Conservation (phyloP, 192 early-diverging fungal species). For the Coemansia javaensis region DNA sequence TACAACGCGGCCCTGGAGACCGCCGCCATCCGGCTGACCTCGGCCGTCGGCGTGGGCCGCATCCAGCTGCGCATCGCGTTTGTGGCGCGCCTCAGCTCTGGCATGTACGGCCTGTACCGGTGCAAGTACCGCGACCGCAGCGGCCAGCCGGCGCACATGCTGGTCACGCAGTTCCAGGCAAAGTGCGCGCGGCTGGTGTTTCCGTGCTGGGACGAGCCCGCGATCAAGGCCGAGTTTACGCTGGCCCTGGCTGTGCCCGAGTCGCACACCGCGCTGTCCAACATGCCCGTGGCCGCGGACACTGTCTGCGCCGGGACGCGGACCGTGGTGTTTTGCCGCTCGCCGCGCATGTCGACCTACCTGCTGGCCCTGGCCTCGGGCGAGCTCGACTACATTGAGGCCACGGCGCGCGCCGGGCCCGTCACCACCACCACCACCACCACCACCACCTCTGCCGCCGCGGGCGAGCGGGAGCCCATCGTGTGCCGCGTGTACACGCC, state of each 20-base stretch:
- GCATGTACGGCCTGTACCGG: slow-evolving; percentile 82
- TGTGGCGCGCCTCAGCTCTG: slow-evolving; percentile 61
- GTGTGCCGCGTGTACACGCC: slow-evolving; percentile 64
- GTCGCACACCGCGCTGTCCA: slow-evolving; percentile 63
- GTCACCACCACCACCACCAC: too few relatives aligned
- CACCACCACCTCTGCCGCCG: too few relatives aligned
- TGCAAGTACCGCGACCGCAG: slow-evolving; percentile 56
- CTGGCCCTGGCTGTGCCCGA: slow-evolving; percentile 58
- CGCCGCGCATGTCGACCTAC: slow-evolving; percentile 82
- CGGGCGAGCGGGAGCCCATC: slow-evolving; percentile 54
- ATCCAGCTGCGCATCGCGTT: slow-evolving; percentile 55
- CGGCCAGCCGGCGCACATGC: slow-evolving; percentile 55
- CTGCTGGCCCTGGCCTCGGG: slow-evolving; percentile 71
- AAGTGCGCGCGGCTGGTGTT: slow-evolving; percentile 64
- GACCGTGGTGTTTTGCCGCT: slow-evolving; percentile 63
- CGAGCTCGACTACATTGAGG: slow-evolving; percentile 76
- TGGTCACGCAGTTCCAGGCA: slow-evolving; percentile 76
- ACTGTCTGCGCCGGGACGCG: slow-evolving; percentile 9
- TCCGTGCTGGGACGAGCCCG: slow-evolving; percentile 93
- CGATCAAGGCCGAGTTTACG: slow-evolving; percentile 69
- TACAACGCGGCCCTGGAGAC: slow-evolving; percentile 37
- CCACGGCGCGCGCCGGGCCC: slow-evolving; percentile 24
- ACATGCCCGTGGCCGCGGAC: slow-evolving; percentile 56
- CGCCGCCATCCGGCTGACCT: slow-evolving; percentile 32
- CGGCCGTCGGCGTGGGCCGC: slow-evolving; percentile 29